phyloP scores from a whole-genome alignment of 139 green algal species.

The Tetradesmus obliquus region DNA sequence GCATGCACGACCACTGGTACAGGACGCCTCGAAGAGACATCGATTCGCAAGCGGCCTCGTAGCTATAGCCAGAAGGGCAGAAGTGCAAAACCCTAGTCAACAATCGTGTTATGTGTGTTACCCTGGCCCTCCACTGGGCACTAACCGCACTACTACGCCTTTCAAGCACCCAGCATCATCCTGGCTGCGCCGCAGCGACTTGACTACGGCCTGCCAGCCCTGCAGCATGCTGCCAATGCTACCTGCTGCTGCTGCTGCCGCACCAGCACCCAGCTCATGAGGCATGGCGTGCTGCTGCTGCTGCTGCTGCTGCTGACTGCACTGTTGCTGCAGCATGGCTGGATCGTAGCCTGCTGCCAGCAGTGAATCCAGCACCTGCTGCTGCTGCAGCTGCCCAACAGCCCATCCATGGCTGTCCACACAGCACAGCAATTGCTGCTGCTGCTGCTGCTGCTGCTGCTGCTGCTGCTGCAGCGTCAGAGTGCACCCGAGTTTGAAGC shows the following conservation, averaged over 20 bases:
- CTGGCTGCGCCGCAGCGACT: background rate
- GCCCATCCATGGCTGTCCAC: constrained; percentile 20
- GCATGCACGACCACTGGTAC: too few relatives aligned
- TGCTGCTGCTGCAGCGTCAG: constrained; percentile 6
- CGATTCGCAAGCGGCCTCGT: too few relatives aligned
- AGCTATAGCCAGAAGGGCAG: background rate
- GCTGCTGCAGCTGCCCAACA: constrained; percentile 15
- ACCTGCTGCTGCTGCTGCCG: background rate
- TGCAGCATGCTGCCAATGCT: background rate
- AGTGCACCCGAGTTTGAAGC: constrained; percentile 1
- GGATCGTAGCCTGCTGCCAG: background rate
- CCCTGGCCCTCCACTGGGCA: background rate
- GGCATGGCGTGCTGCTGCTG: background rate
- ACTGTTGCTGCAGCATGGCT: background rate
- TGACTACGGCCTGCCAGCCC: background rate
- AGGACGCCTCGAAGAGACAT: too few relatives aligned
- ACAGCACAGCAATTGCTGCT: background rate
- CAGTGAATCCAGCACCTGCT: constrained; percentile 19
- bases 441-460: background rate
- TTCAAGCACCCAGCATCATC: background rate
- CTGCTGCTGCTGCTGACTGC: background rate
- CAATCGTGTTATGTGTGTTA: background rate
- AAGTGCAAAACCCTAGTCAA: background rate
- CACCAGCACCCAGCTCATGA: background rate
- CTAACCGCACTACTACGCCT: background rate